Evolutionary conservation across 179 eudicot genomes (phyloP), one percentile per base, ranked within the genome.

Genomic region (Silene vulgaris): DNA sequence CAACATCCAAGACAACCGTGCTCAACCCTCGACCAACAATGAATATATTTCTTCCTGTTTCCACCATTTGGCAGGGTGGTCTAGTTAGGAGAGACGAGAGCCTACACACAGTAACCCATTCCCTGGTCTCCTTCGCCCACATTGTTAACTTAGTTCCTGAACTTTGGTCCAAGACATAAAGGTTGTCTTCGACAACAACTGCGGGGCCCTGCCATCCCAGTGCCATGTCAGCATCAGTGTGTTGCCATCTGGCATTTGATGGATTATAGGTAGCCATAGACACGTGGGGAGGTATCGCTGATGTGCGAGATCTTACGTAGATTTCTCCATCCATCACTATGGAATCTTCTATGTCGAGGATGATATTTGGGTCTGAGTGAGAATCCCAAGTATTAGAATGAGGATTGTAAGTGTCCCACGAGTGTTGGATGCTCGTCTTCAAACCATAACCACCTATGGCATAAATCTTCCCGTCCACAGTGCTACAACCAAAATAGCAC

Each of bases 51-150:
- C 79, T 84, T 26, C 81, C 97, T 37, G 84, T 70, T 4, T 92
- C 88, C 80, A 89, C 89, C 72, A 91, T 84, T 52, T 79, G 88
- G 79, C 97, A 93, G 0, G 97, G 98, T 17, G 98, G 98, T 74
- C 82, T 82, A 2, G 86, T 86, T 50, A 91, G 82, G 14, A 78
- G 83, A 64, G 85, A 71, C 0, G 92, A 86, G 30, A 93, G 78
- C 82, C 96, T 82, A 64, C 89, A 85, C 7, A 89, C 57, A 32
- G 86, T 79, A 17, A 69, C 73, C 96, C 97, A 93, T 69, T 86
- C 89, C 71, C 86, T 79, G n/a, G 28, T 74, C 52, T 86, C 89
- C 80, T 82, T 82, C 50, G 76, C 77, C 98, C 98, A 93, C 90
- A 78, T 84, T 85, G 84, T 93, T 75, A 93, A 72, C 76, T 84